Evolutionary conservation across 768 basidiomycete genomes (phyloP).

Genomic region (Hericium rajendrae): DNA sequence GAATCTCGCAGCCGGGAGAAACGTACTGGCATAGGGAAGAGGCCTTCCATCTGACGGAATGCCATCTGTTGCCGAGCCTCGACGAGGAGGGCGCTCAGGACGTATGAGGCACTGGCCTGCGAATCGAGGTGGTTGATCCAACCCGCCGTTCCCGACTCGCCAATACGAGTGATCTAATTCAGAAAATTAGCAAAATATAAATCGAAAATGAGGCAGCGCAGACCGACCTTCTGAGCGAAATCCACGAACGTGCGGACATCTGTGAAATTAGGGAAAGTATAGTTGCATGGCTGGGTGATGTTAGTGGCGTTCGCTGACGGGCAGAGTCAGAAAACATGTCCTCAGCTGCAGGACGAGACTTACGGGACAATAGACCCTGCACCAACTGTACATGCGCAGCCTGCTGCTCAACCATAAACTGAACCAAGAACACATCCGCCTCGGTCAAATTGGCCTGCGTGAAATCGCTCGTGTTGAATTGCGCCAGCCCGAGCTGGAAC

Average conservation of each 20-base stretch:
- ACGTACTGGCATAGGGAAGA: slow-evolving; percentile 48
- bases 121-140: slow-evolving; percentile 59
- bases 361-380: slow-evolving; percentile 39
- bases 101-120: slow-evolving; percentile 38
- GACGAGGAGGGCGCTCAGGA: slow-evolving; percentile 48
- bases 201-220: not conserved
- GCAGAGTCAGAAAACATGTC: not conserved
- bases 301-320: slow-evolving; percentile 20
- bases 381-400: slow-evolving; percentile 50
- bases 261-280: slow-evolving; percentile 39
- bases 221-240: slow-evolving; percentile 41
- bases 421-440: slow-evolving; percentile 45
- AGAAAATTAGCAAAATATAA: not conserved
- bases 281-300: slow-evolving; percentile 47
- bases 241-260: slow-evolving; percentile 51
- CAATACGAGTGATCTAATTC: slow-evolving; percentile 35
- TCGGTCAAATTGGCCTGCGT: slow-evolving; percentile 41
- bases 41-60: slow-evolving; percentile 51
- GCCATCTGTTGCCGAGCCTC: slow-evolving; percentile 59
- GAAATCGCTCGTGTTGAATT: slow-evolving; percentile 48
- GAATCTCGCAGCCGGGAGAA: not conserved
- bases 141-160: slow-evolving; percentile 52
- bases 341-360: slow-evolving; percentile 5
- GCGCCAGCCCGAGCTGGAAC: slow-evolving; percentile 45
- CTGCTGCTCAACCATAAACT: slow-evolving; percentile 59